These are phyloP conservation scores for Fusarium caatingaense DNA, from an alignment of 2,329 filamentous ascomycete species.

Conservation along the genomic window DNA sequence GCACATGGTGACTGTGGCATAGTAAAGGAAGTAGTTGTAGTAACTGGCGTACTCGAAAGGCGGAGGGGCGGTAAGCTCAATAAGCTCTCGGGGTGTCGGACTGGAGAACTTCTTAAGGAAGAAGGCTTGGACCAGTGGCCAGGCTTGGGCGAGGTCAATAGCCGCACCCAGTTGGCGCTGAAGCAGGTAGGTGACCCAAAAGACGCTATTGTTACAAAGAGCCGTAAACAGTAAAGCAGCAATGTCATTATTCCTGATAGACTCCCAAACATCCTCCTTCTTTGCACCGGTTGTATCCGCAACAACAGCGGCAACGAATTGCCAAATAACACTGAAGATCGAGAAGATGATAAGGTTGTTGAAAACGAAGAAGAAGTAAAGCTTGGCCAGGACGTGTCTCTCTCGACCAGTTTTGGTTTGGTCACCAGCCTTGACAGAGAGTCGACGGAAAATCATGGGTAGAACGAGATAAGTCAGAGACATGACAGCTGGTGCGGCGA, in stretches of 20 bases:
- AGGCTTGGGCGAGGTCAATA: constrained; percentile 91
- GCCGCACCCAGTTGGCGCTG: constrained; percentile 93
- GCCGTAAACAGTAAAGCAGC: constrained; percentile 75
- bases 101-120: constrained; percentile 85
- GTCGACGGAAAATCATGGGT: constrained; percentile 88
- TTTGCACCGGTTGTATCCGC: constrained; percentile 59
- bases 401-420: constrained; percentile 93
- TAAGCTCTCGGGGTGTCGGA: constrained; percentile 90
- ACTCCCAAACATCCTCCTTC: constrained; percentile 73
- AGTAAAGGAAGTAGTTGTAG: constrained; percentile 98
- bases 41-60: constrained; percentile 95
- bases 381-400: constrained; percentile 87
- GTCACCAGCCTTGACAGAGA: constrained; percentile 87
- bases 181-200: constrained; percentile 94
- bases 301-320: constrained; percentile 75
- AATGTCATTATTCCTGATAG: constrained; percentile 73
- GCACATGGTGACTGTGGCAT: constrained; percentile 87
- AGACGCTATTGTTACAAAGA: constrained; percentile 84
- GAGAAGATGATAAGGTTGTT: constrained; percentile 97
- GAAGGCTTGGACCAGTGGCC: constrained; percentile 85
- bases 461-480: constrained; percentile 89
- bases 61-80: constrained; percentile 91
- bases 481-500: constrained; percentile 86
- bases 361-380: constrained; percentile 96
- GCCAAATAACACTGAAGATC: constrained; percentile 85